Percentiles rank a stretch among this genome's conserved stretches.
Conservation (phyloP, 2,329 filamentous ascomycete species). For the Aureobasidium sp. region DNA sequence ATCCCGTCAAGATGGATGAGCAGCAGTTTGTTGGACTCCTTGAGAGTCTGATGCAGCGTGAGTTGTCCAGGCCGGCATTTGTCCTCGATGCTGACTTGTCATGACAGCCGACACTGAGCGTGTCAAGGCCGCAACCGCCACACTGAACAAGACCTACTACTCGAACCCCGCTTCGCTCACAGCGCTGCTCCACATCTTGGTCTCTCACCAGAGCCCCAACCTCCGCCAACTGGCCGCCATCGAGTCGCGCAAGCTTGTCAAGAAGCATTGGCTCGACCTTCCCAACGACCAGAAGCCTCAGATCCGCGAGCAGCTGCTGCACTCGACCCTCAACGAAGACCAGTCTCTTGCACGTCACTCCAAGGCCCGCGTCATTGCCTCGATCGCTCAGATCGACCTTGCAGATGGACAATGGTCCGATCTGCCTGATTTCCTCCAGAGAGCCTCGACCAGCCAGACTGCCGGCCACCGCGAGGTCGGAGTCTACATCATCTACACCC, state of each 20-base stretch:
- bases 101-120: constrained; percentile 72
- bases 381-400: constrained; percentile 79
- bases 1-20: constrained; percentile 56
- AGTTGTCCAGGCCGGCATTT: constrained; percentile 36
- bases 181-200: constrained; percentile 79
- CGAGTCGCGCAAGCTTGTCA: constrained; percentile 74
- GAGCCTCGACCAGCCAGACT: constrained; percentile 67
- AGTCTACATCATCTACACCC: constrained; percentile 86
- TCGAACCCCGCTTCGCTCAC: constrained; percentile 75
- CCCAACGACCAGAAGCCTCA: constrained; percentile 68
- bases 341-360: constrained; percentile 74
- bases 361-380: constrained; percentile 77
- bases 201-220: constrained; percentile 63
- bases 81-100: constrained; percentile 12
- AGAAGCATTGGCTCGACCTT: constrained; percentile 77
- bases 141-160: constrained; percentile 92
- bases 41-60: constrained; percentile 80
- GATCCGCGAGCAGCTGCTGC: constrained; percentile 74
- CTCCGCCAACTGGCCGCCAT: constrained; percentile 87
- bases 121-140: constrained; percentile 70
- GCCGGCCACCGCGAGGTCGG: constrained; percentile 81
- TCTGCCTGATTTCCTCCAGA: constrained; percentile 70
- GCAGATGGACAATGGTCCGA: constrained; percentile 80
- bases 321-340: constrained; percentile 75
- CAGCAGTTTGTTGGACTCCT: constrained; percentile 81